A percentile compares a stretch with the other conserved stretches of the same genome.
These are phyloP conservation scores for Silene latifolia DNA, from an alignment of 148 eudicot species.

Conservation along the genomic window DNA sequence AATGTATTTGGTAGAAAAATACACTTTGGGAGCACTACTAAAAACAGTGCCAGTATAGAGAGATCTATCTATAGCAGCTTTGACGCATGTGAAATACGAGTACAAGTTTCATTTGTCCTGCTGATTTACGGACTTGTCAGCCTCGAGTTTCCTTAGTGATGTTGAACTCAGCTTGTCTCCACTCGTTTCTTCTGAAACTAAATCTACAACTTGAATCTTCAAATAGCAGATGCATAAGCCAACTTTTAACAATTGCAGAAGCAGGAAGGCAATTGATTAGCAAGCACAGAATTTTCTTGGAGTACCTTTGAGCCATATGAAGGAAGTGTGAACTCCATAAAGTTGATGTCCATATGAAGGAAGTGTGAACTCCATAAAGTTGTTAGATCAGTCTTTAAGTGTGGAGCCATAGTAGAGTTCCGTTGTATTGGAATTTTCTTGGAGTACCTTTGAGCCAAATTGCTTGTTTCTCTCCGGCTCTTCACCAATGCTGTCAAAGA, in stretches of 20 bases:
- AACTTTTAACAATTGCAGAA: no score
- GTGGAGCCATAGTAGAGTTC: constrained; percentile 22
- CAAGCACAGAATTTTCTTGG: no score
- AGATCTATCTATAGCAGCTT: neutral
- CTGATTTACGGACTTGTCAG: constrained; percentile 48
- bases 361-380: constrained; percentile 76
- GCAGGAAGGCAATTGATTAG: no score
- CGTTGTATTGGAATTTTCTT: constrained; percentile 33
- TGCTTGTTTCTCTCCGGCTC: constrained; percentile 71
- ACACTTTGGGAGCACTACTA: no score
- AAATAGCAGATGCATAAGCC: constrained; percentile 3
- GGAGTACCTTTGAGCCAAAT: constrained; percentile 43
- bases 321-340: constrained; percentile 78
- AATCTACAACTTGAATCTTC: constrained; percentile 92
- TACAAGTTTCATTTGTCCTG: constrained; percentile 13
- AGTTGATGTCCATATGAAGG: constrained; percentile 50
- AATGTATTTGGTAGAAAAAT: no score
- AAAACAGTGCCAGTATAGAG: no score
- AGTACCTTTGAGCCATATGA: no score
- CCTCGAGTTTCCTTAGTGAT: constrained; percentile 75
- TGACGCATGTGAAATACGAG: neutral
- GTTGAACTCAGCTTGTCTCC: constrained; percentile 84
- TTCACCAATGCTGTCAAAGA: constrained; percentile 45
- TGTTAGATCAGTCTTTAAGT: constrained; percentile 49
- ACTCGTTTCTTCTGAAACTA: constrained; percentile 60